A percentile compares a stretch with the other conserved stretches of the same genome.
phyloP scores from a whole-genome alignment of 805 yeast genomes.

The Brettanomyces bruxellensis region DNA sequence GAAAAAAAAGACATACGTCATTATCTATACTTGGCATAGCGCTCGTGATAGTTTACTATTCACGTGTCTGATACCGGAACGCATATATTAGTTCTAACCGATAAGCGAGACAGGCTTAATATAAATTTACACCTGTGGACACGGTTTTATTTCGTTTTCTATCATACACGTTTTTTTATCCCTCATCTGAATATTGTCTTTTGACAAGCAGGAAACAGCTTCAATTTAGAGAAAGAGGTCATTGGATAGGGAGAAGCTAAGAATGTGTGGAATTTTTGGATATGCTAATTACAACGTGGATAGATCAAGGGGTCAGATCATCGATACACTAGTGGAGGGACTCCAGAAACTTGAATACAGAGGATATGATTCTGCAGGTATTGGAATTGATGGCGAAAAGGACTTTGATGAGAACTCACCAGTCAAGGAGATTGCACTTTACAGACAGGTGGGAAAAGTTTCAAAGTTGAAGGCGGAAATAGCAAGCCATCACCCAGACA shows the following conservation, averaged over 20 bases:
- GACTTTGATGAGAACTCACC: constrained; percentile 21
- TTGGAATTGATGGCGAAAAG: constrained; percentile 87
- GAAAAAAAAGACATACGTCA: too few species aligned
- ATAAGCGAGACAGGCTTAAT: too few species aligned
- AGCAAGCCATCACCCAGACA: constrained; percentile 38
- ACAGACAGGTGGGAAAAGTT: constrained; percentile 90
- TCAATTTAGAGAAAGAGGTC: too few species aligned
- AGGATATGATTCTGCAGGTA: constrained; percentile 97
- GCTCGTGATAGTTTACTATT: too few species aligned
- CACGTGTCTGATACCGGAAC: too few species aligned
- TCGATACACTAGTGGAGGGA: constrained; percentile 83
- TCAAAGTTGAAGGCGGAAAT: constrained; percentile 65
- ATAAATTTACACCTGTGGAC: too few species aligned
- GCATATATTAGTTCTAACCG: too few species aligned
- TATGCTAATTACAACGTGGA: constrained; percentile 93
- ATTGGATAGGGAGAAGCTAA: not conserved
- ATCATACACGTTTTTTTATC: too few species aligned
- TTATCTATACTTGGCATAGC: too few species aligned
- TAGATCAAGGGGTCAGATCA: constrained; percentile 84
- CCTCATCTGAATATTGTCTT: too few species aligned
- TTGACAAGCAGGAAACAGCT: too few species aligned
- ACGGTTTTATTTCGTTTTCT: too few species aligned
- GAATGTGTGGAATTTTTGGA: constrained; percentile 85
- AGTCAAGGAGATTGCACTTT: constrained; percentile 59
- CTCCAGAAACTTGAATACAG: constrained; percentile 84